Evolutionary conservation across 805 yeast species (phyloP), one percentile per base, ranked within the genome.

Genomic region (Starmerella tilneyi): DNA sequence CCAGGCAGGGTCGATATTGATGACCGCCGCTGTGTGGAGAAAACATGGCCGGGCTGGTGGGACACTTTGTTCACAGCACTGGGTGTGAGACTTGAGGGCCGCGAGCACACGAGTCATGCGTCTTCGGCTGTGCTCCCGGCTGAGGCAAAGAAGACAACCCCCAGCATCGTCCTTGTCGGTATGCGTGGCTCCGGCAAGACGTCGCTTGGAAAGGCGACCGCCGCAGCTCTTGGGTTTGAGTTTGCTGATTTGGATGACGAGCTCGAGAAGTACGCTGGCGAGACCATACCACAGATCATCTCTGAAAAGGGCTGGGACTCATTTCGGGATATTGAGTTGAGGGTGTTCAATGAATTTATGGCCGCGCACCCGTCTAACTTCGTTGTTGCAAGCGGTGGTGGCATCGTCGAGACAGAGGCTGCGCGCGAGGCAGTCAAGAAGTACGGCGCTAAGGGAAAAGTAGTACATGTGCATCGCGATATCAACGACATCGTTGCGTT

Each of bases 1-100:
- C 56, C 59, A 1, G 69, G 68, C 3, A 78, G 83, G 1, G 89
- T 82, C 1, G 68, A 78, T 52, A 77, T 92, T 48, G 76, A 80
- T 54, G 96, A 89, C 59, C 78, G 96, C 65, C 75, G 81, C 21
- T 85, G 96, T 61, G 94, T 96, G 1, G 94, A 89, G 46, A 92
- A 92, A 68, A 92, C 98, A 0, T 92, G 98, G 98, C 98, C 98
- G 17, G 97, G 96, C 30, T 92, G 98, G 98, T 92, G 98, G 98
- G 98, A 92, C 65, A 74, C 79, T 28, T 69, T 92, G 51, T 86
- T 79, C 60, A 65, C 72, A 39, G 15, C 19, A 24, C 75, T 92
- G 56, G 73, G 77, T 17, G 81, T 75, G 21, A 57, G 63, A 9
- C 63, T 92, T 29, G 81, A 78, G 56, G 98, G 98, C 21, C 40